Evolutionary conservation across 2,329 filamentous ascomycete species (phyloP), one percentile per base, ranked within the genome.

Genomic region (Ambrosiella beaveri): DNA sequence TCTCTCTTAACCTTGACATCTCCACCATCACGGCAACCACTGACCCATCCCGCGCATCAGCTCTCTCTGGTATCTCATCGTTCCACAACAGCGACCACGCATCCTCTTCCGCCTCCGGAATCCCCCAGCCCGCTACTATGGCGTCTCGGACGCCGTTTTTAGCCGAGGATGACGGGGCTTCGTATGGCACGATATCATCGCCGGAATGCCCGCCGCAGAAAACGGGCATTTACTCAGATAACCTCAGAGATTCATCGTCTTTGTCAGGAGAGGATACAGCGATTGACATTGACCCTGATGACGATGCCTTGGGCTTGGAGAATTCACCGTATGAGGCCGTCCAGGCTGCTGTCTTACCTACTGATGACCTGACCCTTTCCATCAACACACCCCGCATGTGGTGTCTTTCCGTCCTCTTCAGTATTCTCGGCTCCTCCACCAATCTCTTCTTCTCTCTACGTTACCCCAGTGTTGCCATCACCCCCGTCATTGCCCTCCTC

Each of bases 361-460:
- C 80, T 38, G 87, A 93, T 70, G 81, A 93, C 66, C 82, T 77
- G 13, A 76, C 80, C 2, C 71, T 91, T n/a, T 91, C 86, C 7
- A 89, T 93, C 66, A 88, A 87, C 69, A 91, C 87, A 4, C 87
- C 87, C 41, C 86, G 88, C 57, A 93, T 93, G 87, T 93, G 87
- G 88, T 75, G 75, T 38, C 69, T 93, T 15, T 88, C 86, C n/a
- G 76, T 87, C 40, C 66, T 93, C 8, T 93, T 93, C 68, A 84
- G 87, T 7, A 75, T 93, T 41, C 77, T 89, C 44, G 88, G 88
- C 61, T 91, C 87, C 52, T 86, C 85, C 1, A 88, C 86, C 40
- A 93, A 93, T 68, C 73, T 94, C 45, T 93, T 94, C 72, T 95
- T 94, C 73, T 90, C 87, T 40, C 74, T 94, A 67, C 79, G 88